Conservation (phyloP, 441 rosid genomes). For the Sinapis alba region DNA sequence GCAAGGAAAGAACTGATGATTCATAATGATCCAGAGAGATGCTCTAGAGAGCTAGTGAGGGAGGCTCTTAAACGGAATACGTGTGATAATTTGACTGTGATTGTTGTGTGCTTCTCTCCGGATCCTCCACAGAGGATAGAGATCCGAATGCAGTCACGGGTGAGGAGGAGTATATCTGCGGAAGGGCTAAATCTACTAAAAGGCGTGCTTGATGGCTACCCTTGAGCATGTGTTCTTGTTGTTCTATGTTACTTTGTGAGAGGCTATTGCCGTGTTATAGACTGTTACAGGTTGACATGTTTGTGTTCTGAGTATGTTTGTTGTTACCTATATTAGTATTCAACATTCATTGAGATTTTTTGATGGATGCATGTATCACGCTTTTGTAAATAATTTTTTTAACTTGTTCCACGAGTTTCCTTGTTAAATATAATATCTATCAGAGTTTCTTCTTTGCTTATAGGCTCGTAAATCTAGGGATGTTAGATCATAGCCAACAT, state of each 20-base stretch:
- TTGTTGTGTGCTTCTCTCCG: constrained; percentile 70
- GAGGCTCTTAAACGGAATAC: constrained; percentile 80
- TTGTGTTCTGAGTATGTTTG: constrained; percentile 28
- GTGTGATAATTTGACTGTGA: constrained; percentile 81
- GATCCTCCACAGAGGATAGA: constrained; percentile 89
- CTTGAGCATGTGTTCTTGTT: neutral
- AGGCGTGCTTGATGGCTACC: constrained; percentile 64
- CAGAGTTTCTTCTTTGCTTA: constrained; percentile 17
- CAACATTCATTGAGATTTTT: constrained; percentile 34
- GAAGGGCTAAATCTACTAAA: constrained; percentile 84
- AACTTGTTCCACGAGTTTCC: neutral
- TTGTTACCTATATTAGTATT: constrained; percentile 25
- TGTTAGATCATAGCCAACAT: neutral
- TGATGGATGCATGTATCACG: constrained; percentile 27
- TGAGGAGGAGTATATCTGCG: constrained; percentile 77
- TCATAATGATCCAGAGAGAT: constrained; percentile 92
- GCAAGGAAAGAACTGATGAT: constrained; percentile 81
- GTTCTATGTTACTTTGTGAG: constrained; percentile 16
- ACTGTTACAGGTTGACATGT: constrained; percentile 8
- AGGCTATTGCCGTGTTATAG: constrained; percentile 30
- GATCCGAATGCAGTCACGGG: constrained; percentile 52
- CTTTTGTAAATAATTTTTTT: constrained; percentile 27
- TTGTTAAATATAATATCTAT: neutral
- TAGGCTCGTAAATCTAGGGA: neutral
- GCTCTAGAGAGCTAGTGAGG: constrained; percentile 81